A percentile compares a stretch with the other conserved stretches of the same genome.
Conservation (phyloP, 768 basidiomycete genomes). For the Suillus brevipes region DNA sequence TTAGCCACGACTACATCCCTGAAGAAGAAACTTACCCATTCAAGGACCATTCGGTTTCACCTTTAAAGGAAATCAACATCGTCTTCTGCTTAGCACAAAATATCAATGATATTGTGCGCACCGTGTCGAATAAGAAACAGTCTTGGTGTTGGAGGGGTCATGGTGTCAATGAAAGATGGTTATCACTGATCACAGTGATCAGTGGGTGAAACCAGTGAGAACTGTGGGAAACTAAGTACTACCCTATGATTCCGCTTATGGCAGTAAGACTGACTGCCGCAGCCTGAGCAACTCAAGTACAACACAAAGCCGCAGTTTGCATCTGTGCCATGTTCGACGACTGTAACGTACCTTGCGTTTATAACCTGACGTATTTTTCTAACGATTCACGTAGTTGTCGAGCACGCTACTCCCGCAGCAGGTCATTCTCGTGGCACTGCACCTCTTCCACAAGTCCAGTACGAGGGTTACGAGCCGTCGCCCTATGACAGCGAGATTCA, state of each 20-base stretch:
- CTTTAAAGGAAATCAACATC: conserved; percentile 35
- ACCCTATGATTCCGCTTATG: background rate
- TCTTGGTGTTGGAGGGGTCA: conserved; percentile 62
- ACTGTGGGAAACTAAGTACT: too few relatives aligned
- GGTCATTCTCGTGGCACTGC: conserved; percentile 35
- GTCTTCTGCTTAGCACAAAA: background rate
- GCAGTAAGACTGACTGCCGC: background rate
- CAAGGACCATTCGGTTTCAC: conserved; percentile 93
- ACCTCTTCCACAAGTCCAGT: conserved; percentile 62
- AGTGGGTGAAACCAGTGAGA: background rate
- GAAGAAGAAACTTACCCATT: conserved; percentile 59
- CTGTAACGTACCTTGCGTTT: conserved; percentile 35
- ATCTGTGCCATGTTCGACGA: conserved; percentile 56
- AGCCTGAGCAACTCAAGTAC: background rate
- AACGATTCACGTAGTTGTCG: conserved; percentile 63
- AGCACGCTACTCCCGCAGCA: conserved; percentile 65
- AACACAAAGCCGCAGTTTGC: background rate
- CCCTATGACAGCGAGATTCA: conserved; percentile 51
- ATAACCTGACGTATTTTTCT: conserved; percentile 9
- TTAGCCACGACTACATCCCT: conserved; percentile 8
- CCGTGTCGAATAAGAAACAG: conserved; percentile 83
- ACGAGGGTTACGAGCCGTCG: conserved; percentile 87
- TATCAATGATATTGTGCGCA: conserved; percentile 25
- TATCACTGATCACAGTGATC: background rate
- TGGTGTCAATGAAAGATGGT: conserved; percentile 9